Percentiles rank a stretch among this genome's conserved stretches.
phyloP scores from a whole-genome alignment of 108 stramenopile genomes.

The Skeletonema marinoi region DNA sequence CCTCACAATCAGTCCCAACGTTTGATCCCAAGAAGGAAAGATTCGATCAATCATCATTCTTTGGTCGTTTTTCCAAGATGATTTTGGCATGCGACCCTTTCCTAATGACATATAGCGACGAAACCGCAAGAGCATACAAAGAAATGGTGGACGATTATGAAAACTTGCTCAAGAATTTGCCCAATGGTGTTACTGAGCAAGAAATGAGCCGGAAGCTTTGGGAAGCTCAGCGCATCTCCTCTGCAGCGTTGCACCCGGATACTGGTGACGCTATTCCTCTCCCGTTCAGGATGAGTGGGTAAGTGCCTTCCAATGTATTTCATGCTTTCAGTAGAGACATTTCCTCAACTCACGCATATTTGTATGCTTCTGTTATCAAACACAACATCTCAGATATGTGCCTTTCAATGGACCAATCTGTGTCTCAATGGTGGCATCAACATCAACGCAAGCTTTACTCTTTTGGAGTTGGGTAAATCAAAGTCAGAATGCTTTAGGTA shows the following conservation, averaged over 20 bases:
- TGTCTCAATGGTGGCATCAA: constrained; percentile 59
- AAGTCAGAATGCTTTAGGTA: constrained; percentile 78
- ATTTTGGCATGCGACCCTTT: constrained; percentile 77
- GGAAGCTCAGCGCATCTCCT: constrained; percentile 56
- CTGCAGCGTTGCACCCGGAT: constrained; percentile 90
- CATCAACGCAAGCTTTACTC: constrained; percentile 52
- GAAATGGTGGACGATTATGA: constrained; percentile 48
- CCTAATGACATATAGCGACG: constrained; percentile 56
- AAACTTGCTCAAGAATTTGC: constrained; percentile 11
- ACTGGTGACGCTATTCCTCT: constrained; percentile 84
- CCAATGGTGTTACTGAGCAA: constrained; percentile 14
- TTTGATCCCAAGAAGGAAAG: constrained; percentile 61
- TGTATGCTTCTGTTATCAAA: not conserved
- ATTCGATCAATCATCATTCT: constrained; percentile 61
- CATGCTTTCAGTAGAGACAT: not conserved
- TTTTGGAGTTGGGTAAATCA: constrained; percentile 87
- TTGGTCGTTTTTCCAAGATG: constrained; percentile 72
- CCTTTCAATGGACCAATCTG: constrained; percentile 79
- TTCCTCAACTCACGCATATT: too few species aligned
- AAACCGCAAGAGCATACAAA: constrained; percentile 49
- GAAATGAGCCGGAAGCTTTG: constrained; percentile 43
- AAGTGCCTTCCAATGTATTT: not conserved
- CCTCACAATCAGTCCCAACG: constrained; percentile 53
- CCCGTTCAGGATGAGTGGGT: constrained; percentile 78
- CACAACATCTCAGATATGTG: constrained; percentile 17